phyloP scores from a whole-genome alignment of 768 basidiomycete genomes.

The Mycena vitilis region DNA sequence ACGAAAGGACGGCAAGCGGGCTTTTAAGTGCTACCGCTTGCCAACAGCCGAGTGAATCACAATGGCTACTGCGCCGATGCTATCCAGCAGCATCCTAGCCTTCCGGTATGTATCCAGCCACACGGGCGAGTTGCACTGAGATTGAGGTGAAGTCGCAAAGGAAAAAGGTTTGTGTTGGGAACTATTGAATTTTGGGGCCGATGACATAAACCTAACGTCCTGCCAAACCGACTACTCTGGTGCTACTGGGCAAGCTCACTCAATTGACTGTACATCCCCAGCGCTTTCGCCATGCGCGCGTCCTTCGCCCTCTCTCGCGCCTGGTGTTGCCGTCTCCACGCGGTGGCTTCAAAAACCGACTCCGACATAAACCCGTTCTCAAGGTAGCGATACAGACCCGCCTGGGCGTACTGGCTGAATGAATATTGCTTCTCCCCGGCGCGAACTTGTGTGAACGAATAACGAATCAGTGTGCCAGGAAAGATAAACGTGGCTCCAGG shows the following conservation, averaged over 20 bases:
- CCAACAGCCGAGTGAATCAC: no score
- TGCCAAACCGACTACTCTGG: no score
- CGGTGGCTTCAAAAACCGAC: not conserved
- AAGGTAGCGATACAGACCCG: not conserved
- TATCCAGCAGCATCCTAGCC: no score
- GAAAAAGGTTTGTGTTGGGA: no score
- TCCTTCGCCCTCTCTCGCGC: not conserved
- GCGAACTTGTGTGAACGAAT: not conserved
- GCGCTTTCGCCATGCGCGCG: not conserved
- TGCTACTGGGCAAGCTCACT: not conserved
- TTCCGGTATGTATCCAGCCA: no score
- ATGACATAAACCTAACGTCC: no score
- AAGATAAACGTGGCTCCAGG: not conserved
- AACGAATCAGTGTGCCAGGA: not conserved
- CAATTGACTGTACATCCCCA: not conserved
- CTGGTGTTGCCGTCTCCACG: not conserved
- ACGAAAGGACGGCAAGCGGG: no score
- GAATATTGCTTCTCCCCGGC: not conserved
- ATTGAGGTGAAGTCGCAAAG: no score
- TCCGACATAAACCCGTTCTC: constrained; percentile 4
- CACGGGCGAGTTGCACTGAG: no score
- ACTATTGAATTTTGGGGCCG: no score
- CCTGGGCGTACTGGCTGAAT: constrained; percentile 1
- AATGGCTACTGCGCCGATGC: no score
- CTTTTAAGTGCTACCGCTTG: no score